A percentile compares a stretch with the other conserved stretches of the same genome.
phyloP scores from a whole-genome alignment of 78 protist genomes.

The slime mould (Dictyostelium discoideum) region DNA sequence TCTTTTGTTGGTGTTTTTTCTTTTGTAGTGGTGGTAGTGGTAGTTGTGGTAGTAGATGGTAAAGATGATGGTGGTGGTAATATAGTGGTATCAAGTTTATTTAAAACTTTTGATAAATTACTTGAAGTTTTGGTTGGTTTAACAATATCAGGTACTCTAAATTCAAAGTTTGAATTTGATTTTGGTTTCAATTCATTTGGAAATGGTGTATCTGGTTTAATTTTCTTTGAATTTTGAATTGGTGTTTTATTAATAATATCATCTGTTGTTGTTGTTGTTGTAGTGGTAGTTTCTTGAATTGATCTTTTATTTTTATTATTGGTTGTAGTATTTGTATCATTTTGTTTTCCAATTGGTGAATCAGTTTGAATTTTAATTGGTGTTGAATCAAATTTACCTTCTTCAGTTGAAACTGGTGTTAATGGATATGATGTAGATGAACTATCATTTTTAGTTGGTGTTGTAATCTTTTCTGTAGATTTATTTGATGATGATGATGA shows the following conservation, averaged over 20 bases:
- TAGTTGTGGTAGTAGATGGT: background rate
- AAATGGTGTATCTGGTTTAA: slow-evolving; percentile 2
- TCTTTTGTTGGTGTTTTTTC: background rate
- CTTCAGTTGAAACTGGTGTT: background rate
- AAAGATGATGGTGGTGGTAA: background rate
- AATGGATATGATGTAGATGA: background rate
- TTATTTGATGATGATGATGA: background rate
- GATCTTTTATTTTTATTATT: background rate
- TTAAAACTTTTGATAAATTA: background rate
- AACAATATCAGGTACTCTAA: slow-evolving; percentile 14
- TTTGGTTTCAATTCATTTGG: background rate
- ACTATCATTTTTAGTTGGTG: background rate
- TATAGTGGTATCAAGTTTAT: background rate
- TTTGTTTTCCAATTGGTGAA: background rate
- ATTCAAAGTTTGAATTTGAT: background rate
- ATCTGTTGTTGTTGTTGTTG: background rate
- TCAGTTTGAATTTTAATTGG: background rate
- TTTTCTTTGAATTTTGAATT: background rate
- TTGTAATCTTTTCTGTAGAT: background rate
- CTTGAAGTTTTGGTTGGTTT: background rate
- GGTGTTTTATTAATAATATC: slow-evolving; percentile 22
- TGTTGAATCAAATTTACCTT: background rate
- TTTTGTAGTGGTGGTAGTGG: background rate
- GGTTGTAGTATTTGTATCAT: background rate
- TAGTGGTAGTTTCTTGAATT: background rate